A percentile compares a stretch with the other conserved stretches of the same genome.
Conservation (phyloP, 306 rosid genomes). For the Herpetospermum pedunculosum region DNA sequence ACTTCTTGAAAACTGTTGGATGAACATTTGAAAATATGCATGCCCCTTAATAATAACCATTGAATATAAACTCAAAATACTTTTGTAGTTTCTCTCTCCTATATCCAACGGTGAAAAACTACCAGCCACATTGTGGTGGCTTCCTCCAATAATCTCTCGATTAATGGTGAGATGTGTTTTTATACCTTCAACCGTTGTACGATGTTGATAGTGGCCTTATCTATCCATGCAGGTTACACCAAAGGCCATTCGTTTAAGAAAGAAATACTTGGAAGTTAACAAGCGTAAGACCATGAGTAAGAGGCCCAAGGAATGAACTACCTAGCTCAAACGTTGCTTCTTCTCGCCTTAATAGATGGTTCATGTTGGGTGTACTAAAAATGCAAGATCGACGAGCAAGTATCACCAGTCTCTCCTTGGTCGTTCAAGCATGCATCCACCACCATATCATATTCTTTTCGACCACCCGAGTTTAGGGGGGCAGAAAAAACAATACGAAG, state of each 20-base stretch:
- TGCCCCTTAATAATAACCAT: background rate
- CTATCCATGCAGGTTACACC: slow-evolving; percentile 65
- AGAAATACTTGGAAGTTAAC: slow-evolving; percentile 78
- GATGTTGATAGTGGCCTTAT: background rate
- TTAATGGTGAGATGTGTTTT: background rate
- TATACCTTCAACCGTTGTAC: background rate
- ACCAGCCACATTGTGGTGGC: background rate
- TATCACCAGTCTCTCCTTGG: background rate
- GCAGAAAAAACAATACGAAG: background rate
- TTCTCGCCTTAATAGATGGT: background rate
- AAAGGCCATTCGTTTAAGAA: slow-evolving; percentile 71
- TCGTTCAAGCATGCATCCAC: background rate
- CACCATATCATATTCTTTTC: slow-evolving; percentile 1
- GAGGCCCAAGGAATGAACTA: slow-evolving; percentile 54
- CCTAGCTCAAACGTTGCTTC: background rate
- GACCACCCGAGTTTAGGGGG: slow-evolving; percentile 19
- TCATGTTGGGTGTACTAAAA: background rate
- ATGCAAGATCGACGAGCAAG: background rate
- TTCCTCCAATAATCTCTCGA: background rate
- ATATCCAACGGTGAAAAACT: background rate
- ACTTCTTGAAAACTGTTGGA: background rate
- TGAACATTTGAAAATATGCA: background rate
- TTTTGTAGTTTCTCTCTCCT: background rate
- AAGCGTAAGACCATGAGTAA: slow-evolving; percentile 86
- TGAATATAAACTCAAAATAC: background rate